These are phyloP conservation scores for Cladosporium sp. DNA, from an alignment of 2,329 filamentous ascomycete genomes.

Conservation along the genomic window DNA sequence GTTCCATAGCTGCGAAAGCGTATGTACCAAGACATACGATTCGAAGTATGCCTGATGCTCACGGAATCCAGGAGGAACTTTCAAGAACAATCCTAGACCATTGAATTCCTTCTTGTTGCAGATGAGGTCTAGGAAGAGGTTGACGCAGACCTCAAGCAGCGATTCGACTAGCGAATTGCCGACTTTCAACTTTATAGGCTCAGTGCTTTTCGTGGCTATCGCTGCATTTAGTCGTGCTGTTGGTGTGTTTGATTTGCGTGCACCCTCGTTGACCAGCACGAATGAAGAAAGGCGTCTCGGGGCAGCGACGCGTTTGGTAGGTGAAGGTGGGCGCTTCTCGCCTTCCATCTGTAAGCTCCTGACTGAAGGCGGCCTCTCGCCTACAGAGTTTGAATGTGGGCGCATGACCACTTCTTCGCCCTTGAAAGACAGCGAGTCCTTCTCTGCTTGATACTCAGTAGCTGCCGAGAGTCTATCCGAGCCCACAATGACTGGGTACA, in stretches of 20 bases:
- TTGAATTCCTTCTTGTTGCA: slow-evolving; percentile 84
- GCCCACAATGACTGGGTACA: slow-evolving; percentile 86
- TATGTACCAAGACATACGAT: slow-evolving; percentile 75
- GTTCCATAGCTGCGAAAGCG: slow-evolving; percentile 65
- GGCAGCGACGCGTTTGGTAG: slow-evolving; percentile 50
- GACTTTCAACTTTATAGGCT: slow-evolving; percentile 45
- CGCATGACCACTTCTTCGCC: slow-evolving; percentile 80
- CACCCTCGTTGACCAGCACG: slow-evolving; percentile 73
- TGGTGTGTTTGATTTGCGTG: slow-evolving; percentile 53
- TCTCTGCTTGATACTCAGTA: slow-evolving; percentile 78
- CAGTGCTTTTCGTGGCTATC: slow-evolving; percentile 53
- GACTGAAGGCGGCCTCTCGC: slow-evolving; percentile 60
- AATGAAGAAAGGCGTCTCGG: slow-evolving; percentile 84
- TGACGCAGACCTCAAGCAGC: slow-evolving; percentile 70
- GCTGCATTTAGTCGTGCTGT: slow-evolving; percentile 60
- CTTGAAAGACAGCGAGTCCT: slow-evolving; percentile 77
- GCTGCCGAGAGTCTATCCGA: slow-evolving; percentile 78
- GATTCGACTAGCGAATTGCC: slow-evolving; percentile 70
- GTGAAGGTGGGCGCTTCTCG: slow-evolving; percentile 38
- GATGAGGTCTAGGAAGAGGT: slow-evolving; percentile 80
- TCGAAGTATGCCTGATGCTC: slow-evolving; percentile 96
- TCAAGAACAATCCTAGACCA: slow-evolving; percentile 78
- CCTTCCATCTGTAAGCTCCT: slow-evolving; percentile 57
- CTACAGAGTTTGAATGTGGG: slow-evolving; percentile 60
- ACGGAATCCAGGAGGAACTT: slow-evolving; percentile 85